phyloP scores from a whole-genome alignment of 352 stramenopile genomes.

The Pythium oligandrum region DNA sequence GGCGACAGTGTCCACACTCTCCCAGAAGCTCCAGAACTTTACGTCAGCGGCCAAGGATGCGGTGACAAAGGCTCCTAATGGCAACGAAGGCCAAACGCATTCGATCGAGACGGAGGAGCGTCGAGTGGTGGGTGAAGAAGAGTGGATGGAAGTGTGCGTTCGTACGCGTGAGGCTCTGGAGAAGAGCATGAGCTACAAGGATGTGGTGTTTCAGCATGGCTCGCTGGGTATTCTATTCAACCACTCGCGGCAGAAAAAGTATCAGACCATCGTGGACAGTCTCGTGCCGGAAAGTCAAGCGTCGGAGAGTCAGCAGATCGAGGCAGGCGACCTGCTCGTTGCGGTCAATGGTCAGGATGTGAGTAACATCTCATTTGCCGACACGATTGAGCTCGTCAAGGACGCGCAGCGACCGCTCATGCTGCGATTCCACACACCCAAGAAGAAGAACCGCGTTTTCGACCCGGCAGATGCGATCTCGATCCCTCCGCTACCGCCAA shows the following conservation, averaged over 20 bases:
- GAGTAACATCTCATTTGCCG: conserved; percentile 54
- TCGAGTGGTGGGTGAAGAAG: conserved; percentile 44
- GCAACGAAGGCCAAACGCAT: not conserved
- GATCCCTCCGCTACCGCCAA: conserved; percentile 53
- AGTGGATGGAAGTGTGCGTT: conserved; percentile 73
- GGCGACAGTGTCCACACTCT: conserved; percentile 44
- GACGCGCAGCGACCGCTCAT: conserved; percentile 56
- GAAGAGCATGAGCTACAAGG: conserved; percentile 48
- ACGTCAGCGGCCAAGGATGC: conserved; percentile 69
- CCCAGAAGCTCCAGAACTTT: conserved; percentile 57
- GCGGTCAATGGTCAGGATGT: conserved; percentile 71
- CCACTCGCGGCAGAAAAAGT: conserved; percentile 63
- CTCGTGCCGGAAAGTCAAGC: conserved; percentile 79
- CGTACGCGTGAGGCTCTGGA: conserved; percentile 42
- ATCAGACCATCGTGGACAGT: conserved; percentile 72
- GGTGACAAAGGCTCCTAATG: conserved; percentile 16
- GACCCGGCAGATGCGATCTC: conserved; percentile 51
- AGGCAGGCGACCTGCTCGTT: conserved; percentile 66
- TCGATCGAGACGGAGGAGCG: conserved; percentile 21
- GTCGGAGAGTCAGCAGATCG: conserved; percentile 56
- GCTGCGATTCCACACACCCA: conserved; percentile 64
- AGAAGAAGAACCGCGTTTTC: conserved; percentile 29
- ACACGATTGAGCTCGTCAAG: conserved; percentile 77
- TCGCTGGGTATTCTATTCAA: conserved; percentile 81
- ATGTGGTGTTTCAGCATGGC: conserved; percentile 64